phyloP scores from a whole-genome alignment of 1,139 yeast genomes.

The Geotrichum phurueaensis region DNA sequence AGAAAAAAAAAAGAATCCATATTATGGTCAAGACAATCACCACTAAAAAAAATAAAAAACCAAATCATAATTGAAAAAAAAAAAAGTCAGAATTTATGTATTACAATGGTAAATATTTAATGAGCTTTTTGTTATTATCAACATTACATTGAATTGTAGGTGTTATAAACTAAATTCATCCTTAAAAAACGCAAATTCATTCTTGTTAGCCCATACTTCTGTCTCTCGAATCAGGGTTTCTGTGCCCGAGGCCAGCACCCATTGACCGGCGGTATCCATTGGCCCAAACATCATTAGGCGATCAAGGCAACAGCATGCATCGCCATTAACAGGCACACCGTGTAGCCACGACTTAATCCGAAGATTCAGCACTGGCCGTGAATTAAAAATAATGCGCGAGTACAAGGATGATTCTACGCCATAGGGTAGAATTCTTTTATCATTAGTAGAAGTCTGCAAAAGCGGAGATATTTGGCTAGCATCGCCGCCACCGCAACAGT shows the following conservation, averaged over 20 bases:
- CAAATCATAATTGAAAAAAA: neutral
- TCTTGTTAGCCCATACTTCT: conserved; percentile 72
- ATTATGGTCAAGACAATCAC: no score
- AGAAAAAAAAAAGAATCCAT: no score
- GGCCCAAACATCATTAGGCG: conserved; percentile 29
- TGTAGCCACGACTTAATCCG: conserved; percentile 37
- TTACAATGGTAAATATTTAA: neutral
- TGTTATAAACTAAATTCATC: conserved; percentile 68
- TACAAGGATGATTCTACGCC: conserved; percentile 13
- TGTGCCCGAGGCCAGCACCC: conserved; percentile 92
- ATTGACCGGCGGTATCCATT: conserved; percentile 49
- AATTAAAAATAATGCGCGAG: conserved; percentile 29
- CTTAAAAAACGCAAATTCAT: conserved; percentile 78
- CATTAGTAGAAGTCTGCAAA: neutral
- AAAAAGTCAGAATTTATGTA: neutral
- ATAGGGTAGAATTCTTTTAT: neutral
- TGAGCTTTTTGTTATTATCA: neutral
- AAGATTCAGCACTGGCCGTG: conserved; percentile 36
- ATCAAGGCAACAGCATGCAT: conserved; percentile 36
- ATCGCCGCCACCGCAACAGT: conserved; percentile 10
- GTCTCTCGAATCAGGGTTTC: conserved; percentile 69
- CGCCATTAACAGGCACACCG: conserved; percentile 30
- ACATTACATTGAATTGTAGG: neutral
- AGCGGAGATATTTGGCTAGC: conserved; percentile 2
- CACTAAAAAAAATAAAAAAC: neutral